Evolutionary conservation across 495 filamentous ascomycete genomes (phyloP), one percentile per base, ranked within the genome.

Genomic region (Hypoxylon subgilvum): DNA sequence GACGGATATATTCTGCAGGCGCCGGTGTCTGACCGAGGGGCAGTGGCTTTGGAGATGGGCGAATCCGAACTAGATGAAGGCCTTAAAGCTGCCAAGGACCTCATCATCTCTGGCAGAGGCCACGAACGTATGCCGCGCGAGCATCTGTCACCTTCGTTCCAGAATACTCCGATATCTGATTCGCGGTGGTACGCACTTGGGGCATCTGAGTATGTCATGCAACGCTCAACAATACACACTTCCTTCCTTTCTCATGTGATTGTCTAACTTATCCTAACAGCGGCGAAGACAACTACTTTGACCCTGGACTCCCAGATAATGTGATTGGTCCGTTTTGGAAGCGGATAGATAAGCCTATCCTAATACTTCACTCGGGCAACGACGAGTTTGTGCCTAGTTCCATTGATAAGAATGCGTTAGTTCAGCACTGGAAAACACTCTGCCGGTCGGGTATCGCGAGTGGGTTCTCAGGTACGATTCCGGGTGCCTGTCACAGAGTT

Each of bases 201-300:
- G 5, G 85, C 79, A 31, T 77, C 79, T 10, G 73, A 74, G 77
- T 80, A 64, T 45, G 77, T 73, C 17, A 40, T 39, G 12, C 22
- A 38, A 2, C 28, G 23, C 14, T 16, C 17, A 2, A 13, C 18
- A 18, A 38, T 4, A 16, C 2, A 18, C 13, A 2, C 34, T 14
- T 14, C n/a, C 5, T n/a, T 35, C 19, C 27, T 19, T 1, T 14
- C 12, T 35, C 32, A n/a, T 19, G 22, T 8, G 2, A 43, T 9
- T 58, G 39, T 22, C 54, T 62, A 55, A 59, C 40, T 22, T 42
- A 8, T 4, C 12, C 28, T 57, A 9, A 43, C 64, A 84, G 71
- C 55, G 87, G 89, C 9, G 86, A 87, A 40, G 93, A 98, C 72
- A 94, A 97, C 70, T 88, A 88, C 58, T 98, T 97, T 74, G 90